Percentiles rank a stretch among this genome's conserved stretches.
These are phyloP conservation scores for Castanea sativa DNA, from an alignment of 306 rosid genomes.

Conservation along the genomic window DNA sequence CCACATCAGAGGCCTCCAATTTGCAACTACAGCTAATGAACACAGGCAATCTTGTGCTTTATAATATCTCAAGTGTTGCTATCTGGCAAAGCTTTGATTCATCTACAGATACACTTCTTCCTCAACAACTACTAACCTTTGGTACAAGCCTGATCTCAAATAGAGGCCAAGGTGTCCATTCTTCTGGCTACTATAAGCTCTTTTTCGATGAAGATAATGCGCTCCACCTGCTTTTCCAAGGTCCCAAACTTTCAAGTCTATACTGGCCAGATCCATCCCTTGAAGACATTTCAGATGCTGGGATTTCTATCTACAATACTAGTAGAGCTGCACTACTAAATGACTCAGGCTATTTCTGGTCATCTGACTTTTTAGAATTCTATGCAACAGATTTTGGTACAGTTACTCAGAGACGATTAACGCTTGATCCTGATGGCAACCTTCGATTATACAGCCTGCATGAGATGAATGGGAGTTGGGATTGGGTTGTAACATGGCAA, in stretches of 20 bases:
- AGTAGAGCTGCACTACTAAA: conserved; percentile 25
- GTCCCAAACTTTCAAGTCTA: conserved; percentile 22
- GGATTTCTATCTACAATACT: conserved; percentile 32
- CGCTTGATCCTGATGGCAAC: conserved; percentile 35
- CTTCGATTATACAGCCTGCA: conserved; percentile 40
- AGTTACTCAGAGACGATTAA: not conserved
- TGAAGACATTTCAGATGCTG: not conserved
- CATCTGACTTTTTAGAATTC: conserved; percentile 26
- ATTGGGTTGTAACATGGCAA: conserved; percentile 36
- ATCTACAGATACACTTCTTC: conserved; percentile 53
- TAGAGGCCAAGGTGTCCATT: conserved; percentile 22
- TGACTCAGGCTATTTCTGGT: conserved; percentile 21
- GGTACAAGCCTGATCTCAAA: conserved; percentile 20
- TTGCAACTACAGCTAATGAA: conserved; percentile 21
- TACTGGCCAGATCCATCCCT: conserved; percentile 37
- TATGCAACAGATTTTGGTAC: not conserved
- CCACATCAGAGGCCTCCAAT: not conserved
- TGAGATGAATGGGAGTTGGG: conserved; percentile 24
- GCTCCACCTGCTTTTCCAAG: conserved; percentile 28
- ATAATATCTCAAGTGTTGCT: not conserved
- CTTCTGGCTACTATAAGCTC: conserved; percentile 40
- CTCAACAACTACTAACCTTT: conserved; percentile 33
- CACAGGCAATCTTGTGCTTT: conserved; percentile 46
- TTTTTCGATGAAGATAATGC: conserved; percentile 44
- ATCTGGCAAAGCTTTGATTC: conserved; percentile 55